Base-by-base conservation (phyloP, 2,329 filamentous ascomycete genomes). In the Trichoderma lentiforme region DNA sequence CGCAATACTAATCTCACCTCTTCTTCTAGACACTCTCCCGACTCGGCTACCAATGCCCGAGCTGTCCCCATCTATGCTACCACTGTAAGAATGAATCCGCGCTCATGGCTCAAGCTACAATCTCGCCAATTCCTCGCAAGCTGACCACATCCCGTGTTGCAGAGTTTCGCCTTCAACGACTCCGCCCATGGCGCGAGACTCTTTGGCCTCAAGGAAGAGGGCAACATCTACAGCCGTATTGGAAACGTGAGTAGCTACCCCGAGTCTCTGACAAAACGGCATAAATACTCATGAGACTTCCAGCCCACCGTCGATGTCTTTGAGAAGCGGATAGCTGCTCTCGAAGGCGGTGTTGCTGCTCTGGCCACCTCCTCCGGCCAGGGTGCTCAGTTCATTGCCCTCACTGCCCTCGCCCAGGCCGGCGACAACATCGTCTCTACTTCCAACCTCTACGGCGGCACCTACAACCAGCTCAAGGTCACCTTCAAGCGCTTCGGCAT, bases 381-480 rank as follows among this genome's bases (percentile, higher is more conserved):
- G 82, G 89, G 93, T 3, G 95, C 95, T 2, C 95, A 98, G 80
- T 97, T 98, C 85, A 95, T 98, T 86, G 86, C 94, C 71, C 91
- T 98, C 78, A 87, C 90, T 28, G 91, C 94, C 7, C 90, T 98
- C n/a, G 94, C 94, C 5, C 90, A 93, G 73, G 88, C 90, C 0
- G 95, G 95, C 62, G 95, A 98, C 86, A 98, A 98, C 85, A 97
- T 98, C 76, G 89, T 98, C 66, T 92, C 93, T 14, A 97, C 95
- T 7, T 91, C 91, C 65, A 97, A 97, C 83, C 86, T 98, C 71
- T 97, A 98, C 83, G 95, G 95, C 75, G 95, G 95, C 80, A 98
- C 95, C 18, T 98, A 97, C 86, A 98, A 98, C 84, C 95, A 98
- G 85, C 90, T 98, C 84, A 98, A 98, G 84, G 94, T 98, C 60